Percentiles rank a stretch among this genome's conserved stretches.
These are phyloP conservation scores for Monocercomonoides exilis DNA, from an alignment of 78 protist species.

Conservation along the genomic window DNA sequence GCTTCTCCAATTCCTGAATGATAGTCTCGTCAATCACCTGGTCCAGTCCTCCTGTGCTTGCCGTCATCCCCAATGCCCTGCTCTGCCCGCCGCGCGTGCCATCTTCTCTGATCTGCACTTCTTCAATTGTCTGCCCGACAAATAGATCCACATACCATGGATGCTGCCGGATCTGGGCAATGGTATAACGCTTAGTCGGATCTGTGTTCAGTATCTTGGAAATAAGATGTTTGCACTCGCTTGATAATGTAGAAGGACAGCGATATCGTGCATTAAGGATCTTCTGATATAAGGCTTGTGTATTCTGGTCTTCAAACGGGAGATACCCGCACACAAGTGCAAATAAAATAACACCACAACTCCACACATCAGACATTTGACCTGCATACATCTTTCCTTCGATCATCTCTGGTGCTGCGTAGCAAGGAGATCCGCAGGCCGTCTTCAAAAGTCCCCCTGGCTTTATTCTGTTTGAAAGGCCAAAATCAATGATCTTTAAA, in stretches of 20 bases:
- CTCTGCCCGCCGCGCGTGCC: background rate
- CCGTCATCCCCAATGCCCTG: too few species aligned
- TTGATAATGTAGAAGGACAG: background rate
- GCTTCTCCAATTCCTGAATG: background rate
- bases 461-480: conserved; percentile 50
- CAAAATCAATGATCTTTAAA: conserved; percentile 75
- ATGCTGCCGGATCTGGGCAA: background rate
- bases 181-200: background rate
- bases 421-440: conserved; percentile 76
- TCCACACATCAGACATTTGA: conserved; percentile 81
- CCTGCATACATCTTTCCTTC: conserved; percentile 59
- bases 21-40: background rate
- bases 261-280: conserved; percentile 25
- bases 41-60: too few species aligned
- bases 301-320: conserved; percentile 42
- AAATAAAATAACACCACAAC: conserved; percentile 70
- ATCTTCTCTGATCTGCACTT: background rate
- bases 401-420: conserved; percentile 70
- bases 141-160: background rate
- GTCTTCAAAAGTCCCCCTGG: conserved; percentile 61
- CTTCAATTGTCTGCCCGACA: background rate
- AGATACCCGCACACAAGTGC: conserved; percentile 38
- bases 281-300: conserved; percentile 17
- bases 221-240: conserved; percentile 5
- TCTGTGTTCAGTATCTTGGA: conserved; percentile 11